Conservation (phyloP, 2,329 filamentous ascomycete species). For the Hortaea sp. region DNA sequence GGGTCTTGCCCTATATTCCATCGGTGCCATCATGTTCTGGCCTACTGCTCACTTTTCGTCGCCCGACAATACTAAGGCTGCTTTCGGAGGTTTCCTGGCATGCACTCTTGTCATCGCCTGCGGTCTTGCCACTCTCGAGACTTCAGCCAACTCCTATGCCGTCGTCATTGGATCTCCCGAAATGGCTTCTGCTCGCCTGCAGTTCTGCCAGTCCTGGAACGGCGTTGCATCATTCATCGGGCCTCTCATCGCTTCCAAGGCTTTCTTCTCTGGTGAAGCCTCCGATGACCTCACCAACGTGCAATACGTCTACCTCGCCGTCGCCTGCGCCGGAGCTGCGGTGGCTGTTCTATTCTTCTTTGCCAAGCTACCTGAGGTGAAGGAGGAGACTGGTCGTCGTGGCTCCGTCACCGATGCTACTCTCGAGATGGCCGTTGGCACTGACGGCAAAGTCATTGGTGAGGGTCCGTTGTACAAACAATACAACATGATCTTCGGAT, state of each 20-base stretch:
- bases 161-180: constrained; percentile 29
- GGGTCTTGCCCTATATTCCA: constrained; percentile 27
- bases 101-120: constrained; percentile 31
- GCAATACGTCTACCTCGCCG: constrained; percentile 30
- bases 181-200: constrained; percentile 27
- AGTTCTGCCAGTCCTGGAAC: constrained; percentile 32
- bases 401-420: constrained; percentile 18
- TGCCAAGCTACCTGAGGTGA: constrained; percentile 28
- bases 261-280: constrained; percentile 27
- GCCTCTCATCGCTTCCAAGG: constrained; percentile 30
- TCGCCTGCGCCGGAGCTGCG: constrained; percentile 27
- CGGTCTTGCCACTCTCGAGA: constrained; percentile 31
- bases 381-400: constrained; percentile 15
- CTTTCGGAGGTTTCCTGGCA: constrained; percentile 29
- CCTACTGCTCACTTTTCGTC: constrained; percentile 26
- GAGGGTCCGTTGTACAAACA: constrained; percentile 29
- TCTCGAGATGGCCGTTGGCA: constrained; percentile 20
- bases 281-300: constrained; percentile 26
- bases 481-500: constrained; percentile 31
- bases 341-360: constrained; percentile 28
- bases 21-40: constrained; percentile 31
- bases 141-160: constrained; percentile 30
- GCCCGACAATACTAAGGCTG: constrained; percentile 18
- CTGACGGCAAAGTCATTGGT: constrained; percentile 22
- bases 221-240: constrained; percentile 30